These are phyloP conservation scores for Stagonosporopsis cucurbitacearum DNA, from an alignment of 2,329 filamentous ascomycete genomes.

Conservation along the genomic window DNA sequence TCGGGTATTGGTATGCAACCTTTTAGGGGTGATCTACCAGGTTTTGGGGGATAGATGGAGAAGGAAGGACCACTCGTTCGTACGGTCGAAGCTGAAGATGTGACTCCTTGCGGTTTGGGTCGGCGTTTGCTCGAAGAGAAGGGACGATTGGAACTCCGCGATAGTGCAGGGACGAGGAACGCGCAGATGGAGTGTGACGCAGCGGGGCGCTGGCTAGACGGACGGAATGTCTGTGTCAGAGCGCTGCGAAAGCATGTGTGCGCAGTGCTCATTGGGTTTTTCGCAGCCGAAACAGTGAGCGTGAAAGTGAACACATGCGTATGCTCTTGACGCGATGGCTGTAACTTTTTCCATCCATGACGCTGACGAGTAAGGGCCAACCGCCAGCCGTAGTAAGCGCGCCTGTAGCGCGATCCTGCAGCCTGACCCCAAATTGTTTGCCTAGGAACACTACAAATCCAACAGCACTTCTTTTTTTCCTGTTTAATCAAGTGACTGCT, in stretches of 20 bases:
- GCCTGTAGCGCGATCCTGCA: constrained; percentile 10
- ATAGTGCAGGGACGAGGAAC: constrained; percentile 45
- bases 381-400: constrained; percentile 17
- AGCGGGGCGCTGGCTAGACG: constrained; percentile 27
- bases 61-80: background rate
- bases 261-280: constrained; percentile 47
- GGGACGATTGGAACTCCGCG: constrained; percentile 30
- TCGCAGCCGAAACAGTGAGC: constrained; percentile 18
- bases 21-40: constrained; percentile 6
- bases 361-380: constrained; percentile 25
- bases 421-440: constrained; percentile 17
- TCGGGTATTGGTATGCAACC: constrained; percentile 27
- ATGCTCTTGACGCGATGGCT: constrained; percentile 23
- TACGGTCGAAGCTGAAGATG: constrained; percentile 2
- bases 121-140: constrained; percentile 34
- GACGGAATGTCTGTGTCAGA: constrained; percentile 46
- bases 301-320: constrained; percentile 29
- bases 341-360: constrained; percentile 37
- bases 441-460: constrained; percentile 5
- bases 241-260: constrained; percentile 48
- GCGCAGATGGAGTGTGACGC: constrained; percentile 37
- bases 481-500: constrained; percentile 1
- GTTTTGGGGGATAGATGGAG: constrained; percentile 19
- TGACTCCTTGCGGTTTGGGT: constrained; percentile 12
- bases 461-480: constrained; percentile 4